Base-by-base conservation (phyloP, 257 asterid species). In the Capsicum rhomboideum region DNA sequence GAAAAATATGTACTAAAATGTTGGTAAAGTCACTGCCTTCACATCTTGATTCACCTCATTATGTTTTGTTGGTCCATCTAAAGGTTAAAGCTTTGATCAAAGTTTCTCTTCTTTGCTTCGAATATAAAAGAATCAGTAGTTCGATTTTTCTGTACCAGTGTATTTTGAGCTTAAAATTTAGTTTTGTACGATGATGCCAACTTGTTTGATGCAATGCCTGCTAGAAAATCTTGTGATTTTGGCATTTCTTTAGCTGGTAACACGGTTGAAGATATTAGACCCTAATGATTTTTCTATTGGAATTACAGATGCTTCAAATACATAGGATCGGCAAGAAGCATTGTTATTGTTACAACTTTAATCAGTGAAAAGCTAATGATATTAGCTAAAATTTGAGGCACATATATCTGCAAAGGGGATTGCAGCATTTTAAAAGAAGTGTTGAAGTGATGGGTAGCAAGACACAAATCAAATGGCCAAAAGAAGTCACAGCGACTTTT, bases 391-490 rank as follows among this genome's bases (percentile, higher is more conserved):
- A 49, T 26, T 75, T 75, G 61, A 49, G 81, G 42, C 14, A 49
- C 81, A 75, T 14, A 49, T 75, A 14, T 49, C 44, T 49, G 58
- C 34, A 72, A 71, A 72, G 56, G 78, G 79, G 56, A 74, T 74
- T 46, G 42, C 40, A 46, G 44, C 61, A 14, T 49, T 14, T 75
- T 61, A 75, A 26, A 44, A 8, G 40, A 8, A 26, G 61, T 49
- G 23, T 26, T 75, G 23, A 75, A 2, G 26, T 49, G 26, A 92
- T 89, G 97, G 91, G 93, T 52, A 80, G 89, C 80, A 94, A 85
- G 89, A 63, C 82, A 56, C 37, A 71, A 79, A 88, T 87, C 85
- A 92, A 93, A 88, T 95, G 98, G 98, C 98, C 98, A 28, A 93
- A 89, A 85, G 88, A 93, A 89, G 77, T 97, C 69, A 90, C 98